Evolutionary conservation across 1,284 basidiomycete species (phyloP).

Genomic region (Porodaedalea pini): DNA sequence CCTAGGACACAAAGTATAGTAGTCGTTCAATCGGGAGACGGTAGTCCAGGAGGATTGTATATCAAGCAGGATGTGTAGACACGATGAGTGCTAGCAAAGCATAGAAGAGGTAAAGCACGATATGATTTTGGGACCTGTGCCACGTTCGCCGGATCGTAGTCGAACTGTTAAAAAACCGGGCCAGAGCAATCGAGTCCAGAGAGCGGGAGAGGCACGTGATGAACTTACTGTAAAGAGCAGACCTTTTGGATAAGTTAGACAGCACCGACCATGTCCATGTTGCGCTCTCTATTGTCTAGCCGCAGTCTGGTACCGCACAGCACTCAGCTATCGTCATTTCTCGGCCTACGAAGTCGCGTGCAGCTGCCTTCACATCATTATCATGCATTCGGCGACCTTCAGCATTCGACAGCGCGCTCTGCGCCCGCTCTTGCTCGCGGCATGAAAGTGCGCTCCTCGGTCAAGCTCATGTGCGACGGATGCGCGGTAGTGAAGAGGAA

Average conservation of each 20-base stretch:
- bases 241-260: not conserved
- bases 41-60: no score
- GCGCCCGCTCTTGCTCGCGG: slow-evolving; percentile 55
- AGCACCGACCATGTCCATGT: slow-evolving; percentile 40
- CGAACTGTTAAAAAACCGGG: not conserved
- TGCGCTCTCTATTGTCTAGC: slow-evolving; percentile 62
- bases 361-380: slow-evolving; percentile 31
- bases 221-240: no score
- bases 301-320: slow-evolving; percentile 55
- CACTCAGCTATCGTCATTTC: slow-evolving; percentile 29
- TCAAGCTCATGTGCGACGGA: slow-evolving; percentile 90
- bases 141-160: no score
- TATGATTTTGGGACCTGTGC: no score
- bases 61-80: no score
- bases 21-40: no score
- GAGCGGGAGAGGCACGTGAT: no score
- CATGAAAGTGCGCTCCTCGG: slow-evolving; percentile 95
- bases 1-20: slow-evolving; percentile 26
- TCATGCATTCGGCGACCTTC: slow-evolving; percentile 32
- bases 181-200: no score
- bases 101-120: not conserved
- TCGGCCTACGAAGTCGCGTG: slow-evolving; percentile 21
- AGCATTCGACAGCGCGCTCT: slow-evolving; percentile 24
- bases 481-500: slow-evolving; percentile 86
- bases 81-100: slow-evolving; percentile 6